phyloP scores from a whole-genome alignment of 176 grass and related monocot genomes.

The Rhynchospora breviuscula region DNA sequence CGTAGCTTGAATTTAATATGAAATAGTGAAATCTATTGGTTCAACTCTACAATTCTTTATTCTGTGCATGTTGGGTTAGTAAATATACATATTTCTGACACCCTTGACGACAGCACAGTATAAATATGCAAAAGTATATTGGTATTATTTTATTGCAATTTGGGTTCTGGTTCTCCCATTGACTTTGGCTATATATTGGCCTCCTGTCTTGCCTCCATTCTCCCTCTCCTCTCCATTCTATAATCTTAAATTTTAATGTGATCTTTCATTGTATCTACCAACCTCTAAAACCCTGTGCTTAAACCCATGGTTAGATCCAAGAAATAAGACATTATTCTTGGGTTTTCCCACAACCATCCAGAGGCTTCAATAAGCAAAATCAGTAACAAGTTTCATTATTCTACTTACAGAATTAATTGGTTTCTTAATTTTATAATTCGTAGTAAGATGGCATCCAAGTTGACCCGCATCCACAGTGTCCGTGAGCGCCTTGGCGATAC shows the following conservation, averaged over 20 bases:
- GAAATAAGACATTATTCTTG: neutral
- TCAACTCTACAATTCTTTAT: constrained; percentile 2
- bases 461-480: constrained; percentile 82
- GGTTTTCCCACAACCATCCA: neutral
- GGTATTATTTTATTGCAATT: neutral
- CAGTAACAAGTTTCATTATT: constrained; percentile 21
- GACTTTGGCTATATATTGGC: constrained; percentile 27
- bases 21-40: neutral
- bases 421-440: neutral
- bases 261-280: neutral
- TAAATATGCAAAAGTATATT: neutral
- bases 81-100: constrained; percentile 1
- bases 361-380: neutral
- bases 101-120: neutral
- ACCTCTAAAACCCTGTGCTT: neutral
- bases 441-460: constrained; percentile 59
- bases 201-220: neutral
- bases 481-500: constrained; percentile 68
- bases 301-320: constrained; percentile 10
- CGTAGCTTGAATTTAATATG: neutral
- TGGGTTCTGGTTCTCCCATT: neutral
- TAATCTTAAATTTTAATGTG: neutral
- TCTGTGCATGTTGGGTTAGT: neutral
- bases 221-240: neutral
- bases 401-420: neutral